Evolutionary conservation across 768 basidiomycete species (phyloP).

Genomic region (Dioszegia crocea): DNA sequence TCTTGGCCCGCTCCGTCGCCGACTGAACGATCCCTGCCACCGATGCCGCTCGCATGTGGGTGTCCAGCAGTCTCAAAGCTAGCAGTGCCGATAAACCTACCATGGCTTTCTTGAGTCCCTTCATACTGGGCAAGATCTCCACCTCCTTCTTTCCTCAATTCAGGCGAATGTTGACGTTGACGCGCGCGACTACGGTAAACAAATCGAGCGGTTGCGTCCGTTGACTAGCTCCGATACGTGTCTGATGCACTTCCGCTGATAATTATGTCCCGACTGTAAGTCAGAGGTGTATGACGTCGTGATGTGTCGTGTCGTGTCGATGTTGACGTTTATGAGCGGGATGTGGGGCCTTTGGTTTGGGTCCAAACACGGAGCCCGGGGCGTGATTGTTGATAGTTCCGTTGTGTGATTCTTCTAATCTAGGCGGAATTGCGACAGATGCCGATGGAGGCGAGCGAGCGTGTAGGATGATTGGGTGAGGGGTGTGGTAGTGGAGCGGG

Average conservation of each 20-base stretch:
- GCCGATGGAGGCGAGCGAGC: no score
- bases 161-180: not conserved
- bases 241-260: no score
- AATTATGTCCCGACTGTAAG: no score
- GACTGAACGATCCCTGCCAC: not conserved
- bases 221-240: no score
- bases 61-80: not conserved
- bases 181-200: no score
- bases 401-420: not conserved
- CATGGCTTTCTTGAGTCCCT: slow-evolving; percentile 53
- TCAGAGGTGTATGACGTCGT: not conserved
- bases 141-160: not conserved
- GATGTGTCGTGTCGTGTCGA: not conserved
- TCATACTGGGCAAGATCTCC: slow-evolving; percentile 38
- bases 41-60: no score
- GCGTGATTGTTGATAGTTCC: no score
- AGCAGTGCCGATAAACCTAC: slow-evolving; percentile 39
- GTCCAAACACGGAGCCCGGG: no score
- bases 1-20: not conserved
- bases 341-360: not conserved
- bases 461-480: no score
- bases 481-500: not conserved
- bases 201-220: no score
- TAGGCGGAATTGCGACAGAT: no score
- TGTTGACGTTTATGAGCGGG: not conserved